phyloP scores from a whole-genome alignment of 768 basidiomycete species.

The Sporobolomyces pararoseus region DNA sequence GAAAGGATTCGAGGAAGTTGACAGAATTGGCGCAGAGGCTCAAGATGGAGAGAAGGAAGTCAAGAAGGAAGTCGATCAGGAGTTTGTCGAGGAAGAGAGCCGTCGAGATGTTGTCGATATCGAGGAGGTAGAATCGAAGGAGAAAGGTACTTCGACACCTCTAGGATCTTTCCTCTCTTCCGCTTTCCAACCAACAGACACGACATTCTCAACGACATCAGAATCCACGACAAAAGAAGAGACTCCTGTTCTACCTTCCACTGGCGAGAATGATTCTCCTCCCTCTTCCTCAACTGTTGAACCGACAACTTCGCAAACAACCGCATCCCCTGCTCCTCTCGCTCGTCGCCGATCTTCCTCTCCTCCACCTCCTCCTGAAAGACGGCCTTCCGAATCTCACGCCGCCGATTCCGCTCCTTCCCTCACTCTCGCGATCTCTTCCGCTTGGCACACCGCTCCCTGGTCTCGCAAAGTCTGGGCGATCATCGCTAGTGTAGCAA shows the following conservation, averaged over 20 bases:
- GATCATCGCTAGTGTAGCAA: constrained; percentile 53
- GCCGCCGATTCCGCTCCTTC: constrained; percentile 31
- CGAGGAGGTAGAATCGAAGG: background rate
- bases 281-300: background rate
- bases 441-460: constrained; percentile 35
- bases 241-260: too few relatives aligned
- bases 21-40: background rate
- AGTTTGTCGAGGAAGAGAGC: background rate
- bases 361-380: constrained; percentile 14
- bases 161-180: constrained; percentile 9
- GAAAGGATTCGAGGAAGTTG: constrained; percentile 11
- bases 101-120: background rate
- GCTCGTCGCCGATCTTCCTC: background rate
- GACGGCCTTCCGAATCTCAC: background rate
- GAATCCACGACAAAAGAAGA: background rate
- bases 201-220: background rate
- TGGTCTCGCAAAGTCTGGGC: constrained; percentile 38
- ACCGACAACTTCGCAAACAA: background rate
- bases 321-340: background rate
- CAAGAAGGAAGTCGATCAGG: background rate
- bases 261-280: too few relatives aligned
- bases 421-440: constrained; percentile 41
- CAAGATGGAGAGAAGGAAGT: background rate
- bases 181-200: constrained; percentile 8
- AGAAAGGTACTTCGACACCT: constrained; percentile 9